phyloP scores from a whole-genome alignment of 352 stramenopile genomes.

The Globisporangium paddicum region DNA sequence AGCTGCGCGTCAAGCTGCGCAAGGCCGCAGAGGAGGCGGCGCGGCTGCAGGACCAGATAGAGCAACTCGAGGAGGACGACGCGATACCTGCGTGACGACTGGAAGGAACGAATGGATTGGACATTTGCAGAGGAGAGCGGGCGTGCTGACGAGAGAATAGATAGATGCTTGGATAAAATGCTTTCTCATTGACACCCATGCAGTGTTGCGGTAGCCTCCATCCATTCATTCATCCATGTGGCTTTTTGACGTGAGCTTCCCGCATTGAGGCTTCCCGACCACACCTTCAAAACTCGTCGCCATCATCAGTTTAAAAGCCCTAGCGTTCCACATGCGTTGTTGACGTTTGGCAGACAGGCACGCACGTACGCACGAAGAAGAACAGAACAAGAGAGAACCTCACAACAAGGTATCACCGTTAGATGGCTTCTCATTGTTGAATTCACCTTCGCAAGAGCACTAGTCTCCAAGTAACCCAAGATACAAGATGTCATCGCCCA shows the following conservation, averaged over 20 bases:
- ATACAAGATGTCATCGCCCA: slow-evolving; percentile 1
- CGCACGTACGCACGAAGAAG: not conserved
- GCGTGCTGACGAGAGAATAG: not conserved
- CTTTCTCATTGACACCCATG: not conserved
- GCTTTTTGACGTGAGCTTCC: too few species aligned
- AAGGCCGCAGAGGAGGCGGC: slow-evolving; percentile 23
- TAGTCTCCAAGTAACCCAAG: too few species aligned
- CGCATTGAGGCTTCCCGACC: too few species aligned
- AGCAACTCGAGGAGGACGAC: not conserved
- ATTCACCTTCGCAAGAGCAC: not conserved
- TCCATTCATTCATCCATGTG: too few species aligned
- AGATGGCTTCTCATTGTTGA: not conserved
- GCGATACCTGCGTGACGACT: not conserved
- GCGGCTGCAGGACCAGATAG: slow-evolving; percentile 10
- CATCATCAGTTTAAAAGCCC: not conserved
- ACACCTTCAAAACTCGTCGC: too few species aligned
- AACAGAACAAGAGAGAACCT: not conserved
- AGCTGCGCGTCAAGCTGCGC: slow-evolving; percentile 46
- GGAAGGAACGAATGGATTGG: not conserved
- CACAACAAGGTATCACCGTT: too few species aligned
- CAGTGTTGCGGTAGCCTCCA: too few species aligned
- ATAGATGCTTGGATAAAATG: not conserved
- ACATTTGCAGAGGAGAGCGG: not conserved
- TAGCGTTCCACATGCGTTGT: not conserved
- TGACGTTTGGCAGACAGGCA: not conserved